phyloP scores from a whole-genome alignment of 148 eudicot genomes.

The Vaccinium darrowii region DNA sequence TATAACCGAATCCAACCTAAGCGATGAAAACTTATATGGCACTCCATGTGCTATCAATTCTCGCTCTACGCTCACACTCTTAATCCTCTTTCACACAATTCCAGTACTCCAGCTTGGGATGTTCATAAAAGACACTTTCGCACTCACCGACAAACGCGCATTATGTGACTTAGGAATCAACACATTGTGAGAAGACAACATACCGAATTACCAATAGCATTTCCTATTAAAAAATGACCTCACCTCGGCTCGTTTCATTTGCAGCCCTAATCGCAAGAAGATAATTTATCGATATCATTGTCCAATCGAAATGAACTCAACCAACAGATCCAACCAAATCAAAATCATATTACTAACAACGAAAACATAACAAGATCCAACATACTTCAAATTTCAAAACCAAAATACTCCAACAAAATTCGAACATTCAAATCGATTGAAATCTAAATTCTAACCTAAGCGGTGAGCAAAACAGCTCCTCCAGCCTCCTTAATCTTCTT shows the following conservation, averaged over 20 bases:
- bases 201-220: background rate
- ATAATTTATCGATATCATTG: background rate
- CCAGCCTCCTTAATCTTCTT: constrained; percentile 55
- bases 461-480: constrained; percentile 53
- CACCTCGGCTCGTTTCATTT: too few relatives aligned
- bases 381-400: background rate
- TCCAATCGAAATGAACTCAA: background rate
- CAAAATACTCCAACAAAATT: background rate
- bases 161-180: background rate
- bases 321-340: background rate
- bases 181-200: background rate
- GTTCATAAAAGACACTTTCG: too few relatives aligned
- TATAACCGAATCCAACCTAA: too few relatives aligned
- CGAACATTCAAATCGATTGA: background rate
- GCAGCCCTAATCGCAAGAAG: too few relatives aligned
- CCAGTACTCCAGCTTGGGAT: too few relatives aligned
- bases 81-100: too few relatives aligned
- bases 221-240: background rate
- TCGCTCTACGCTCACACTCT: too few relatives aligned
- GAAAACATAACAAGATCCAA: background rate
- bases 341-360: background rate
- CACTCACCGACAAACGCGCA: too few relatives aligned
- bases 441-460: constrained; percentile 21
- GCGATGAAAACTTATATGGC: too few relatives aligned
- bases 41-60: too few relatives aligned